phyloP scores from a whole-genome alignment of 805 yeast species.

The Hanseniaspora jakobsenii region DNA sequence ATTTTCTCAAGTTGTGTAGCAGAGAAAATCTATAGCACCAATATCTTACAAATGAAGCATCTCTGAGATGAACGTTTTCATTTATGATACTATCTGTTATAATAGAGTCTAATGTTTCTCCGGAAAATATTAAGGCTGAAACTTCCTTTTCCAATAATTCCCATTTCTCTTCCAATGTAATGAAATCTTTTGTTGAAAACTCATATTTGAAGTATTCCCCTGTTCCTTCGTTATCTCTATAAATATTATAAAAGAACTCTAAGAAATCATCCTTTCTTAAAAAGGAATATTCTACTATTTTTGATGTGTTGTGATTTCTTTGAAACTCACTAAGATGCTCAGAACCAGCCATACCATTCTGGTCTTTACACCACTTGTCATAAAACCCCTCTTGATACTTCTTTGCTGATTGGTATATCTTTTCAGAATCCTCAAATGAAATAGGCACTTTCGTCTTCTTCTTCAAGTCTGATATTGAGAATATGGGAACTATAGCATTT shows the following conservation, averaged over 20 bases:
- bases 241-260: conserved; percentile 4
- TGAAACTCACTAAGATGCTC: too few relatives aligned
- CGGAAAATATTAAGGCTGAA: conserved; percentile 1
- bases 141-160: conserved; percentile 1
- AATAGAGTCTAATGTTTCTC: conserved; percentile 1
- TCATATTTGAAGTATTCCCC: background rate
- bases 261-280: background rate
- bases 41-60: conserved; percentile 4
- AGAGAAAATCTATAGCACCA: conserved; percentile 10
- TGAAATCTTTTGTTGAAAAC: background rate
- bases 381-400: background rate
- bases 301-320: too few relatives aligned
- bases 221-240: background rate
- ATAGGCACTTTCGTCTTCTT: background rate
- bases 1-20: conserved; percentile 8
- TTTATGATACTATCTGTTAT: conserved; percentile 9
- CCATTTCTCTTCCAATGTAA: conserved; percentile 6
- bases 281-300: too few relatives aligned
- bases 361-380: too few relatives aligned
- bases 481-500: background rate
- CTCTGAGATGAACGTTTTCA: conserved; percentile 3
- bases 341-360: too few relatives aligned
- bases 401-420: background rate
- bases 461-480: background rate
- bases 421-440: background rate